Evolutionary conservation across 192 early-diverging fungal species (phyloP).

Genomic region (Coemansia sp.): DNA sequence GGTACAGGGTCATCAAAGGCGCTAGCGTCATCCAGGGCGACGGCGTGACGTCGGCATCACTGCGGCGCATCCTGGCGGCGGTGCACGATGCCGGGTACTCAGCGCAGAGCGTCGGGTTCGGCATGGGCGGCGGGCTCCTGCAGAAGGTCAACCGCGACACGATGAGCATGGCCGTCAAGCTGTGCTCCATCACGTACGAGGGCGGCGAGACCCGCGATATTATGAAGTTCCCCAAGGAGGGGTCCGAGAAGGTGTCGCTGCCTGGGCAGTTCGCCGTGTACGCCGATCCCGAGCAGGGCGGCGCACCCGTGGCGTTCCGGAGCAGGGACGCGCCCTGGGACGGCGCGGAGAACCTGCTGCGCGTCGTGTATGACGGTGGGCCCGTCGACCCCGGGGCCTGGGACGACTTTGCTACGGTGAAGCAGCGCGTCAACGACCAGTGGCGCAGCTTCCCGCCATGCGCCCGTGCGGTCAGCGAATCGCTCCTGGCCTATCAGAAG

Average conservation of each 20-base stretch:
- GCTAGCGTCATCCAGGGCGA: constrained; percentile 85
- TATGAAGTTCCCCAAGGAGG: constrained; percentile 86
- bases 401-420: constrained; percentile 63
- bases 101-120: constrained; percentile 74
- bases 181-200: constrained; percentile 64
- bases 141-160: constrained; percentile 87
- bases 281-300: constrained; percentile 21
- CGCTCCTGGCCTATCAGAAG: constrained; percentile 28
- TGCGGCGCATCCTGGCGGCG: constrained; percentile 60
- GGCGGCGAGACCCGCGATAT: constrained; percentile 71
- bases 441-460: constrained; percentile 58
- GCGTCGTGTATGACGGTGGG: constrained; percentile 67
- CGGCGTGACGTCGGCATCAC: constrained; percentile 60
- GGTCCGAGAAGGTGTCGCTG: constrained; percentile 68
- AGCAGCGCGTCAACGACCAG: constrained; percentile 55
- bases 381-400: constrained; percentile 36
- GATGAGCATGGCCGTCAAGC: constrained; percentile 84
- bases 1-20: constrained; percentile 74
- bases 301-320: constrained; percentile 38
- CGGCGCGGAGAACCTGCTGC: constrained; percentile 51
- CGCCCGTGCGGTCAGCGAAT: constrained; percentile 39
- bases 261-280: constrained; percentile 61
- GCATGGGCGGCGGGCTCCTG: constrained; percentile 86
- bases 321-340: constrained; percentile 6
- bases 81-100: constrained; percentile 63